phyloP scores from a whole-genome alignment of 1,139 yeast species.

The Arxiozyma bovina region DNA sequence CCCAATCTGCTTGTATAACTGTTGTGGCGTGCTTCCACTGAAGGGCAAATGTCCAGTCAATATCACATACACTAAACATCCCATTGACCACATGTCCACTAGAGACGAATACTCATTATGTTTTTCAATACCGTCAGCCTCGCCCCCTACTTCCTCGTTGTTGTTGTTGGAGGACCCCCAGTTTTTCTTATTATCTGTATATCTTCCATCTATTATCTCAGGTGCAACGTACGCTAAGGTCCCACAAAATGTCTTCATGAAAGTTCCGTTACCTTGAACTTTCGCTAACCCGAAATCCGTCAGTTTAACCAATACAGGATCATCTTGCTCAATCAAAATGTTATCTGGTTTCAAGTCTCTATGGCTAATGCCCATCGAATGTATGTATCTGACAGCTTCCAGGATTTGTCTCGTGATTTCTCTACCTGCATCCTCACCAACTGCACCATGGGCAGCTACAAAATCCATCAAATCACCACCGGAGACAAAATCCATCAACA shows the following conservation, averaged over 20 bases:
- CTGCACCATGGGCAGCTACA: slow-evolving; percentile 84
- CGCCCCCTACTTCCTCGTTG: slow-evolving; percentile 18
- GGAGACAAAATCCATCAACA: slow-evolving; percentile 90
- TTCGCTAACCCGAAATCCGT: slow-evolving; percentile 92
- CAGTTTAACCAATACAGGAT: slow-evolving; percentile 80
- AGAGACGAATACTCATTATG: slow-evolving; percentile 60
- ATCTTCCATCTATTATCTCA: slow-evolving; percentile 74
- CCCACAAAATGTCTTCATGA: slow-evolving; percentile 84
- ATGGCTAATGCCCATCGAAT: slow-evolving; percentile 81
- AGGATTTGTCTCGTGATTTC: slow-evolving; percentile 79
- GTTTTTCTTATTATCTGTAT: slow-evolving; percentile 10
- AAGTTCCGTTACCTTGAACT: slow-evolving; percentile 64
- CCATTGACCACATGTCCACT: slow-evolving; percentile 95
- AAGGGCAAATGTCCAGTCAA: slow-evolving; percentile 89
- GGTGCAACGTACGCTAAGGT: slow-evolving; percentile 91
- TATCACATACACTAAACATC: slow-evolving; percentile 83
- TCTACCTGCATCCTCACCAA: slow-evolving; percentile 82
- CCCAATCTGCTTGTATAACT: slow-evolving; percentile 65
- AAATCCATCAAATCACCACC: slow-evolving; percentile 98
- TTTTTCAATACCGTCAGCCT: slow-evolving; percentile 9
- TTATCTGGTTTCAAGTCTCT: slow-evolving; percentile 92
- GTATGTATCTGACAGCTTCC: slow-evolving; percentile 80
- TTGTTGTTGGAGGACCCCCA: slow-evolving; percentile 11
- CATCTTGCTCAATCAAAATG: slow-evolving; percentile 80
- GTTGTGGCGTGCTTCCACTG: slow-evolving; percentile 84